phyloP scores from a whole-genome alignment of 495 filamentous ascomycete genomes.

The Annulohypoxylon bovei region DNA sequence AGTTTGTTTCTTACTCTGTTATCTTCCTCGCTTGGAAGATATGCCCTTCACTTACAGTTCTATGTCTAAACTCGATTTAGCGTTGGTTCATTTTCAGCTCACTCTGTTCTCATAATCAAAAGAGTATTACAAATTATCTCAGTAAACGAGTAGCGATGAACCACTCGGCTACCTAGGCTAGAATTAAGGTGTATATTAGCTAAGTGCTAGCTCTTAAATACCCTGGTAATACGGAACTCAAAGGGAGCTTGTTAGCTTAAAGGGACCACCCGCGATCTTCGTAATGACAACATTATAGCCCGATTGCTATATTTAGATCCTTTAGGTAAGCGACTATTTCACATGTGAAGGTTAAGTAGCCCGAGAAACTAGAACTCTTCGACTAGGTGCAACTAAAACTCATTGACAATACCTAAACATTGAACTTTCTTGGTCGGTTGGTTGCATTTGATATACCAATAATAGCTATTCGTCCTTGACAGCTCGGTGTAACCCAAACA shows the following conservation, averaged over 20 bases:
- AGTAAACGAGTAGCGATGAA: not conserved
- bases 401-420: too few relatives aligned
- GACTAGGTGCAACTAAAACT: not conserved
- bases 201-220: not conserved
- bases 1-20: not conserved
- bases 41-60: too few relatives aligned
- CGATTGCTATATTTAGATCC: slow-evolving; percentile 1
- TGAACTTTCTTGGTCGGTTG: too few relatives aligned
- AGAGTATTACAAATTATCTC: not conserved
- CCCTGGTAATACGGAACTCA: not conserved
- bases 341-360: not conserved
- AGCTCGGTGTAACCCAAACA: not conserved
- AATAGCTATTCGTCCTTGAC: not conserved
- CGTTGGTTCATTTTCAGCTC: not conserved
- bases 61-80: not conserved
- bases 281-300: not conserved
- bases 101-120: not conserved
- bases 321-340: not conserved
- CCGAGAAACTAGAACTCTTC: not conserved
- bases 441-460: not conserved
- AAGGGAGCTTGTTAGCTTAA: not conserved
- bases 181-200: not conserved
- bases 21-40: too few relatives aligned
- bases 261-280: not conserved
- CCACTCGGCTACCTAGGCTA: not conserved